Evolutionary conservation across 345 rosid species (phyloP).

Genomic region (Raphanus sativus): DNA sequence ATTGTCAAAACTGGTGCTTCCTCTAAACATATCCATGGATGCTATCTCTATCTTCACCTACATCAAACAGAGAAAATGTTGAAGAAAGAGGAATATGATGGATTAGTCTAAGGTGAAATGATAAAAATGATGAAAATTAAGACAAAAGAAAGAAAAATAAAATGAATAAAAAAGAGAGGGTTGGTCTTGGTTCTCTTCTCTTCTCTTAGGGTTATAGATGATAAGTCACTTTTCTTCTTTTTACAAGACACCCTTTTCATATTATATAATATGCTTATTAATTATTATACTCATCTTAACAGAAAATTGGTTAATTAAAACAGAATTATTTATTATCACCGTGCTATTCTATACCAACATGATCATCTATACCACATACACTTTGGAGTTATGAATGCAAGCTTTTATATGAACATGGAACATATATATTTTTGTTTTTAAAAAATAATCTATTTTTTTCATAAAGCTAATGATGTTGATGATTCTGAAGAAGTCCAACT

Average conservation of each 20-base stretch:
- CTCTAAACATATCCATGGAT: constrained; percentile 41
- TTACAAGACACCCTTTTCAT: constrained; percentile 36
- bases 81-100: constrained; percentile 33
- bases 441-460: too few relatives aligned
- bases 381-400: background rate
- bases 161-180: constrained; percentile 36
- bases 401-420: background rate
- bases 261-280: constrained; percentile 4
- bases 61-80: constrained; percentile 15
- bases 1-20: constrained; percentile 36
- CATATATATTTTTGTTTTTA: too few relatives aligned
- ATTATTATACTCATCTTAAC: background rate
- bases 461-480: background rate
- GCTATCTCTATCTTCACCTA: constrained; percentile 33
- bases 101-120: constrained; percentile 23
- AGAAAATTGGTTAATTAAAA: background rate
- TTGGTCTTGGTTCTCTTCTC: constrained; percentile 35
- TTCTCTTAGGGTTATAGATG: constrained; percentile 44
- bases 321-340: background rate
- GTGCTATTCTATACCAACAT: background rate
- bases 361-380: background rate
- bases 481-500: background rate
- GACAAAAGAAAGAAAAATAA: constrained; percentile 9
- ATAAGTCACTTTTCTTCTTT: constrained; percentile 46
- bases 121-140: constrained; percentile 9